These are phyloP conservation scores for Trichoderma atrobrunneum DNA, from an alignment of 2,329 filamentous ascomycete species.

Conservation along the genomic window DNA sequence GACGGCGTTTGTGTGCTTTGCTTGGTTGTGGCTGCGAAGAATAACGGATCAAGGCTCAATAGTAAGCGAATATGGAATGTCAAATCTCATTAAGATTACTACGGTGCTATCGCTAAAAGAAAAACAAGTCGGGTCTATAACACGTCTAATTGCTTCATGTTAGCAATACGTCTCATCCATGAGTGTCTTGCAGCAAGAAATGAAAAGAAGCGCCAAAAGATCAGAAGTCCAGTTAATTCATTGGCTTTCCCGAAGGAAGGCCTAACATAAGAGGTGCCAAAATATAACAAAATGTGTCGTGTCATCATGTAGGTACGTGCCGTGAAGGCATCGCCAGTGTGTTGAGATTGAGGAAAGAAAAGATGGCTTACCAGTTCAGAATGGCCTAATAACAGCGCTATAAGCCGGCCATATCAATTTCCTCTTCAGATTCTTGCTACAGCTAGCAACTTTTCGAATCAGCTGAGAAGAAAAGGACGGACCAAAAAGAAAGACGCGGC, in stretches of 20 bases:
- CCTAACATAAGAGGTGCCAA: constrained; percentile 98
- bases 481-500: not conserved
- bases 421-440: not conserved
- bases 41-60: constrained; percentile 4
- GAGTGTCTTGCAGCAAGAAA: not conserved
- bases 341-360: not conserved
- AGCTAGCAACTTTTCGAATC: not conserved
- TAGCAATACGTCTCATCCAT: constrained; percentile 5
- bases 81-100: constrained; percentile 15
- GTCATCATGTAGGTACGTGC: constrained; percentile 63
- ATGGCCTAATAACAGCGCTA: not conserved
- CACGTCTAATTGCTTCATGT: not conserved
- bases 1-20: constrained; percentile 5
- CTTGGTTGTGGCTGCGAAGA: constrained; percentile 5
- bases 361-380: constrained; percentile 35
- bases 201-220: constrained; percentile 22
- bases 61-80: constrained; percentile 15
- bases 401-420: not conserved
- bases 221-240: constrained; percentile 92
- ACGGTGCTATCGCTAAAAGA: constrained; percentile 9
- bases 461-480: not conserved
- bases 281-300: constrained; percentile 52
- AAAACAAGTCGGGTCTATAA: not conserved
- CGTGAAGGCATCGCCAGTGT: constrained; percentile 15
- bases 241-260: constrained; percentile 49